Percentiles rank a stretch among this genome's conserved stretches.
Evolutionary conservation across 441 rosid species (phyloP).

Genomic region (Rhodomyrtus psidioides): DNA sequence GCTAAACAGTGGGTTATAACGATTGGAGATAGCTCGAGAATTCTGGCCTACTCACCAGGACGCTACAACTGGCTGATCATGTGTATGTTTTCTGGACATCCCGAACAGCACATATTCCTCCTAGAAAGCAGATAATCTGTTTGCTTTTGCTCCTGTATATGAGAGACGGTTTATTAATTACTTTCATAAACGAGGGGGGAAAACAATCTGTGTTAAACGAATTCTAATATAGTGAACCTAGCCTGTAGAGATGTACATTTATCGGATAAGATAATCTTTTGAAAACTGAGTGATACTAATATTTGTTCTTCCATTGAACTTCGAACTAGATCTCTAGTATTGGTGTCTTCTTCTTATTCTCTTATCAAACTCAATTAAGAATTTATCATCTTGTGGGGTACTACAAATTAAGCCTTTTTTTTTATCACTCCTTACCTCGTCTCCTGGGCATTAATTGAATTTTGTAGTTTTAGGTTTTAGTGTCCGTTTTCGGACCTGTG

Average conservation of each 20-base stretch:
- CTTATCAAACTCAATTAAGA: background rate
- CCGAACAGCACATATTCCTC: no score
- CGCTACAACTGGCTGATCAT: no score
- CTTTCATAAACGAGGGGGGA: background rate
- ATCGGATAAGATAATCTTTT: background rate
- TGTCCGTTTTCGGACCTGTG: background rate
- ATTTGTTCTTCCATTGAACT: background rate
- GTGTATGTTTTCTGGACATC: no score
- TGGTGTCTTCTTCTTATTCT: background rate
- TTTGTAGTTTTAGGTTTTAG: background rate
- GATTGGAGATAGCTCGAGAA: background rate
- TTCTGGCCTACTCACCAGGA: no score
- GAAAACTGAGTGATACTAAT: background rate
- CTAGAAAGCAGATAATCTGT: background rate
- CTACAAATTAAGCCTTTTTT: background rate
- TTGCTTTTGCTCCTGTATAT: background rate
- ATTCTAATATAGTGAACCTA: fast-evolving
- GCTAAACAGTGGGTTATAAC: background rate
- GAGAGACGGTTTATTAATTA: background rate
- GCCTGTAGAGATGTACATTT: background rate
- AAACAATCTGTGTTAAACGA: background rate
- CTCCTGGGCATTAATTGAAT: background rate
- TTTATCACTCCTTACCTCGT: background rate
- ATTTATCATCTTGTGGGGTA: background rate
- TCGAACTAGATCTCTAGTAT: background rate